Evolutionary conservation across 2,329 filamentous ascomycete genomes (phyloP), one percentile per base, ranked within the genome.

Genomic region (Zarea fungicola): DNA sequence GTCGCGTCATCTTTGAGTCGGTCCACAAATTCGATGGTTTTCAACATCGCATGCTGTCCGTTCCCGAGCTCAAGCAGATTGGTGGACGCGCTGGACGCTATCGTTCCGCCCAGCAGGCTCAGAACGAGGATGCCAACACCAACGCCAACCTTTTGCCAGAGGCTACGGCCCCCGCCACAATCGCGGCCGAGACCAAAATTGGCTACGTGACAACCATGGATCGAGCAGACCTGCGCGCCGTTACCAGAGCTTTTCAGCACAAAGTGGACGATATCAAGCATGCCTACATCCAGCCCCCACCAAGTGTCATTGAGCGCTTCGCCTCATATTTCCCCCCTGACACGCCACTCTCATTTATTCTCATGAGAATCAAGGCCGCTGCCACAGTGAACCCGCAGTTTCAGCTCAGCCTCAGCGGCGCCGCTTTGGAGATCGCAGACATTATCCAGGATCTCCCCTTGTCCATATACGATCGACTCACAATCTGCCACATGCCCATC

Each of bases 51-150:
- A 68, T 74, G 4, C 73, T 99, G 21, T 71, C 76, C 1, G 74
- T 86, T 3, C 85, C 90, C 0, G 88, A 96, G 56, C 76, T 96
- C 59, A 96, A 96, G 66, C 93, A 99, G 63, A 99, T 99, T 60
- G 93, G 84, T 42, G 93, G 93, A 16, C 83, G 93, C 56, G 93
- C 93, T 11, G 93, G 93, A 23, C 84, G 93, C 39, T 99, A 84
- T 66, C 83, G 84, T 49, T 84, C 85, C 23, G 88, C 88, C 3
- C 72, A 76, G 23, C 76, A 86, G 60, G 74, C 76, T 42, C 50
- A 62, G 52, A 49, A 48, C 55, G 8, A 48, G 4, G 29, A 49
- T 26, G 34, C 6, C 26, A 19, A 19, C 44, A 16, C 16, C 28
- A 25, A 23, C 3, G 21, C n/a, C n/a, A n/a, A n/a, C n/a, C n/a